phyloP scores from a whole-genome alignment of 108 stramenopile species.

The Nitzschia putrida region DNA sequence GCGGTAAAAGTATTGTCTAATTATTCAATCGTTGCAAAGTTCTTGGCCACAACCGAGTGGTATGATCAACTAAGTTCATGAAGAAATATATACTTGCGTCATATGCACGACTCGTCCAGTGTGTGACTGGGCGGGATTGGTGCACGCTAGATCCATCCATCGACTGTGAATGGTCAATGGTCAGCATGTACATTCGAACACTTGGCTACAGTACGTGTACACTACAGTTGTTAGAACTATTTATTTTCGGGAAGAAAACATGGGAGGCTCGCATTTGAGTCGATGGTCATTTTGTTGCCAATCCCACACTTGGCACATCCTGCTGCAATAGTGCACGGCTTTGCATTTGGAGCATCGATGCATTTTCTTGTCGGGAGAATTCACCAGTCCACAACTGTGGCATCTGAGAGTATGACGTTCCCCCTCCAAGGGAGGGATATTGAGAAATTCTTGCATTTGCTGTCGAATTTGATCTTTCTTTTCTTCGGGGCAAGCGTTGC shows the following conservation, averaged over 20 bases:
- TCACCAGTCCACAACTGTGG: conserved; percentile 30
- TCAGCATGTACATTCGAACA: too few species aligned
- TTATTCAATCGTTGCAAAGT: too few species aligned
- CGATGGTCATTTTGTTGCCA: conserved; percentile 31
- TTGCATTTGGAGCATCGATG: conserved; percentile 36
- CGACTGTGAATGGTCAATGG: too few species aligned
- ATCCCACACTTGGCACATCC: conserved; percentile 38
- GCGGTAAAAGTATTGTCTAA: too few species aligned
- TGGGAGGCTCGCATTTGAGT: conserved; percentile 12
- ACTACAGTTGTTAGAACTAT: too few species aligned
- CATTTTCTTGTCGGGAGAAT: conserved; percentile 6
- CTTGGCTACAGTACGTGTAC: too few species aligned
- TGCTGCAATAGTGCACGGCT: conserved; percentile 35
- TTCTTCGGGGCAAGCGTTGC: conserved; percentile 28
- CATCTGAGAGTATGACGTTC: not conserved
- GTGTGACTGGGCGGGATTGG: too few species aligned
- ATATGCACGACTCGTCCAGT: too few species aligned
- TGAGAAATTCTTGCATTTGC: conserved; percentile 42
- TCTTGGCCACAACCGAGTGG: too few species aligned
- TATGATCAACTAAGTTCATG: too few species aligned
- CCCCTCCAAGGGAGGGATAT: not conserved
- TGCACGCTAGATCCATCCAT: too few species aligned
- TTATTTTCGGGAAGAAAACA: not conserved
- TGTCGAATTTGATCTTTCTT: conserved; percentile 29
- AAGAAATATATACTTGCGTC: too few species aligned